phyloP scores from a whole-genome alignment of 345 rosid genomes.

The Brassica napus region Da-Ae NC_063437.1:15083001-15083500 shows the following conservation, averaged over 20 bases:
- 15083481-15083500: slow-evolving; percentile 10
- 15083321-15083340: no score
- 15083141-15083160: neutral
- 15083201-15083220: slow-evolving; percentile 59
- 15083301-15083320: slow-evolving; percentile 16
- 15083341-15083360: neutral
- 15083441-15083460: slow-evolving; percentile 25
- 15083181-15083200: slow-evolving; percentile 15
- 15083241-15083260: no score
- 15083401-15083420: no score
- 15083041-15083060: slow-evolving; percentile 17
- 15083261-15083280: slow-evolving; percentile 10
- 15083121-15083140: slow-evolving; percentile 25
- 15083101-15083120: slow-evolving; percentile 18
- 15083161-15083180: slow-evolving; percentile 23
- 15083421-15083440: slow-evolving; percentile 24
- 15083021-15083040: neutral
- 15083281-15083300: neutral
- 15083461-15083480: no score
- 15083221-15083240: slow-evolving; percentile 34
- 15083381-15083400: neutral
- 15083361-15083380: no score
- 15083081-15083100: neutral
- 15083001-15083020: neutral
- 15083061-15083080: no score